These are phyloP conservation scores for Cynara cardunculus DNA, from an alignment of 129 eudicot genomes.

Conservation along the genomic window DNA sequence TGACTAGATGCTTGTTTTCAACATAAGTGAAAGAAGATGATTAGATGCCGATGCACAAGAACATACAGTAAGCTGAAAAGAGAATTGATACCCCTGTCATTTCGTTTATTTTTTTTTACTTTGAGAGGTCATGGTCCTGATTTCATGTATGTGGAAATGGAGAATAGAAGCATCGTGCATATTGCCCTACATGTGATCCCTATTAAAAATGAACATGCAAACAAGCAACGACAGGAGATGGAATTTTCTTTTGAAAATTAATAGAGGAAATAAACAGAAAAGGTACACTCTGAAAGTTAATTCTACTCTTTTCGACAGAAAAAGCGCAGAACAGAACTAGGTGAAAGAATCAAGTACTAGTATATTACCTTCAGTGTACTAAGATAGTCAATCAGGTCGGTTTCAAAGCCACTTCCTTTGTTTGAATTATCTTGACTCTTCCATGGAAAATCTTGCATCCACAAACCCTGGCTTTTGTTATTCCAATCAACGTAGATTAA, in stretches of 20 bases:
- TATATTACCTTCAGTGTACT: constrained; percentile 69
- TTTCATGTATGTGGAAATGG: background rate
- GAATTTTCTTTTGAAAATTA: background rate
- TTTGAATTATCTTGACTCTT: constrained; percentile 49
- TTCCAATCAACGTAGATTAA: constrained; percentile 96
- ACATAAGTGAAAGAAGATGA: background rate
- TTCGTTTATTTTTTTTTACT: background rate
- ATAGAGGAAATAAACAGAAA: background rate
- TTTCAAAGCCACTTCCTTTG: constrained; percentile 69
- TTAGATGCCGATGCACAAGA: background rate
- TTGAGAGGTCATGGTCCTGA: background rate
- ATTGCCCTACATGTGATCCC: background rate
- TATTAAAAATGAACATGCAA: background rate
- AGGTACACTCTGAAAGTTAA: background rate
- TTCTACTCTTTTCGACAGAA: background rate
- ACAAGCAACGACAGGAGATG: background rate
- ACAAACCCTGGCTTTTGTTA: constrained; percentile 91
- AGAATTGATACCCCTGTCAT: background rate
- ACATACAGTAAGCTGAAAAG: background rate
- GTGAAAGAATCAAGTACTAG: constrained; percentile 1
- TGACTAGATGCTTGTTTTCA: background rate
- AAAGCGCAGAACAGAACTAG: background rate
- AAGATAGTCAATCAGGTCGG: constrained; percentile 75
- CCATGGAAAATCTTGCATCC: constrained; percentile 99
- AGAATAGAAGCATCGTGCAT: background rate